Percentiles rank a stretch among this genome's conserved stretches.
Evolutionary conservation across 2,329 filamentous ascomycete genomes (phyloP).

Genomic region (Hymenoscyphus fructigenus): DNA sequence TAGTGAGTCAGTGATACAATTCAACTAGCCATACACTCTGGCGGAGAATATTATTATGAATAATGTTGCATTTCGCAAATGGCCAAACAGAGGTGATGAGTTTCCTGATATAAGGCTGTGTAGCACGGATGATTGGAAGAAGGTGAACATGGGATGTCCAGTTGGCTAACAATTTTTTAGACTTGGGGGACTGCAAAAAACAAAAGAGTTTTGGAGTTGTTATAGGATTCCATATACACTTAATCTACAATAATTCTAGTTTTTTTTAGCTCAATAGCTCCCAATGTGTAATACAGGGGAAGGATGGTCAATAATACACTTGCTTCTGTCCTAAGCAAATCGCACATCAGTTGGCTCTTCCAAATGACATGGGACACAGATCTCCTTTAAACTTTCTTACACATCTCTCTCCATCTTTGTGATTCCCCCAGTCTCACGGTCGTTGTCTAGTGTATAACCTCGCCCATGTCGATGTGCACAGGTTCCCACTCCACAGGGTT

Average conservation of each 20-base stretch:
- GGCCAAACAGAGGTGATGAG: too few species aligned
- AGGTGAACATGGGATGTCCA: too few species aligned
- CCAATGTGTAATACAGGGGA: constrained; percentile 5
- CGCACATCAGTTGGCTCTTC: background rate
- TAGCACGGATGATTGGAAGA: too few species aligned
- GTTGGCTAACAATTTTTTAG: too few species aligned
- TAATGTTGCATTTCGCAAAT: too few species aligned
- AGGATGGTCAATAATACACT: constrained; percentile 7
- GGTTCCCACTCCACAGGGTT: constrained; percentile 46
- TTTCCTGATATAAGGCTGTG: too few species aligned
- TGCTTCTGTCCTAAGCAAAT: constrained; percentile 3
- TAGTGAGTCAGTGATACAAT: too few species aligned
- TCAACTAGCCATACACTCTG: too few species aligned
- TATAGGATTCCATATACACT: background rate
- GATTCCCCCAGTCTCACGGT: background rate
- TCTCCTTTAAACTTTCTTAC: constrained; percentile 2
- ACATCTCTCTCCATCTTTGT: background rate
- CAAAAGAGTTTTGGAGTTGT: background rate
- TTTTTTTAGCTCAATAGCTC: background rate
- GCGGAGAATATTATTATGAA: too few species aligned
- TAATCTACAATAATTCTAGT: constrained; percentile 2
- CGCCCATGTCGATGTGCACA: constrained; percentile 56
- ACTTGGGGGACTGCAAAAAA: too few species aligned
- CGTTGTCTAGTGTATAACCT: constrained; percentile 44
- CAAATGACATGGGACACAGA: background rate